Base-by-base conservation (phyloP, 441 rosid species). In the Euphorbia corollata region DNA sequence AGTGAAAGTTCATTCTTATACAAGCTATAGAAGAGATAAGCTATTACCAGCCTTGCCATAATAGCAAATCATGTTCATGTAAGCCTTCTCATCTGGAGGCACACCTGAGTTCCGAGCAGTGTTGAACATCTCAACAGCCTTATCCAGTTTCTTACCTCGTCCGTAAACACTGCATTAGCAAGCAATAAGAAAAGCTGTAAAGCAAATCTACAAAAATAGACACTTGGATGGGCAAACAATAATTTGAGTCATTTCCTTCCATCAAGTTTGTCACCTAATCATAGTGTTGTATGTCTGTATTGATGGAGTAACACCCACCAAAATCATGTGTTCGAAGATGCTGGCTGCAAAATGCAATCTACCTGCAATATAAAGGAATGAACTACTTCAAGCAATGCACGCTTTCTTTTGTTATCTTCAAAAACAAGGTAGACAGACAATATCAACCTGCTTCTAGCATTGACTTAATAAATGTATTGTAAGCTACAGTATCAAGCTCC, bases 381-480 rank as follows among this genome's bases (percentile, higher is more conserved):
- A 50, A 56, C 24, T 36, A 50, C 54, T 61, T 57, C 13, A 73
- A 34, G 76, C 63, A 78, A 65, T 36, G 61, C 63, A 47, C 53
- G 59, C 45, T 74, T 72, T 63, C 19, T 58, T 53, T 23, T 10
- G 32, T 34, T 18, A 73, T 75, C 36, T 23, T 38, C 20, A 36
- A 58, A 68, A 54, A 62, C 38, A 41, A 68, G 67, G 30, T 50
- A 23, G 68, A 67, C 1, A 24, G 59, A 48, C 63, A 64, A 51
- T 59, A 51, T 68, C 60, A 66, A 88, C 97, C 96, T 87, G 97
- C 91, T 87, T 72, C 79, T 63, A 87, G 80, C 93, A 87, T 86
- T 66, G 93, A 93, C 87, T 85, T 91, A 67, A 88, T 88, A 80
- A 88, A 88, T 47, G 87, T 88, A 75, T 91, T 91, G 77, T 83